These are phyloP conservation scores for Astragalus membranaceus DNA, from an alignment of 306 rosid species.

Conservation along the genomic window DNA sequence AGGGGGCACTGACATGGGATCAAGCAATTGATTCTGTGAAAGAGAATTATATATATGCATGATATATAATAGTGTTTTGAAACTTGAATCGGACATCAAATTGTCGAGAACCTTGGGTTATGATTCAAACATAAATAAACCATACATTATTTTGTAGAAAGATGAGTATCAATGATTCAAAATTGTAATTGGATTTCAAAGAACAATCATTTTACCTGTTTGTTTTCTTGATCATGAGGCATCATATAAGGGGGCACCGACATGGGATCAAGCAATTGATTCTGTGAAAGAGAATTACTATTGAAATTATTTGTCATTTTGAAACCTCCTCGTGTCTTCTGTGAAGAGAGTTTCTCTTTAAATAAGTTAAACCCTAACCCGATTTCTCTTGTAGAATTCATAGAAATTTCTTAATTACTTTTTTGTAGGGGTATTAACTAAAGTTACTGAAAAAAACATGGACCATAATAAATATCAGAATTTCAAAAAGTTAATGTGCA, in stretches of 20 bases:
- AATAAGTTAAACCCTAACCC: not conserved
- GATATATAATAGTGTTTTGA: too few relatives aligned
- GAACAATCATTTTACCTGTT: not conserved
- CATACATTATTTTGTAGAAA: not conserved
- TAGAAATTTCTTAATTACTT: not conserved
- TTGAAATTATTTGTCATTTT: not conserved
- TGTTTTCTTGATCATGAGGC: not conserved
- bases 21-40: not conserved
- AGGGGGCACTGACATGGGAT: not conserved
- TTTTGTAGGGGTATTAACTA: not conserved
- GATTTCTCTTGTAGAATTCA: not conserved
- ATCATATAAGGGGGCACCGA: not conserved
- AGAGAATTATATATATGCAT: not conserved
- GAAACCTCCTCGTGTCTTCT: not conserved
- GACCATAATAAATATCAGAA: too few relatives aligned
- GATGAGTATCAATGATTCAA: not conserved
- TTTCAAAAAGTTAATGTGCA: not conserved
- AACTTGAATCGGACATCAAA: too few relatives aligned
- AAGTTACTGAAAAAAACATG: not conserved
- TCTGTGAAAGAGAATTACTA: not conserved
- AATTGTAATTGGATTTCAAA: not conserved
- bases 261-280: not conserved
- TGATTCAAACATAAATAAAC: too few relatives aligned
- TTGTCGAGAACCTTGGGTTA: too few relatives aligned
- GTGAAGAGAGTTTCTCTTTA: not conserved